Percentiles rank a stretch among this genome's conserved stretches.
These are phyloP conservation scores for Athelia psychrophila DNA, from an alignment of 1,284 basidiomycete genomes.

Conservation along the genomic window DNA sequence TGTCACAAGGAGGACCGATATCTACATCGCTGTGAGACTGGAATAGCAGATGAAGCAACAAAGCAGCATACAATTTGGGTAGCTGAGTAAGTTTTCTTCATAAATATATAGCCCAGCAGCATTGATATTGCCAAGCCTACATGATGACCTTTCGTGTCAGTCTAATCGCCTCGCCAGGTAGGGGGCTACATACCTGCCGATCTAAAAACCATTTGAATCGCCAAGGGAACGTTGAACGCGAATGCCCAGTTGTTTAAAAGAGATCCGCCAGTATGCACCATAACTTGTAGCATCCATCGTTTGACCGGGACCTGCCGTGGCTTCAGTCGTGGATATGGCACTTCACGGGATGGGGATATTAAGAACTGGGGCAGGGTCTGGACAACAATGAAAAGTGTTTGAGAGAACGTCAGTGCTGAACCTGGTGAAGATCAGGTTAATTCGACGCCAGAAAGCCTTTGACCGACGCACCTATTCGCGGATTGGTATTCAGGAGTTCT, in stretches of 20 bases:
- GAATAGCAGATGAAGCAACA: constrained; percentile 1
- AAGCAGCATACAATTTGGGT: constrained; percentile 69
- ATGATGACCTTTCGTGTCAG: not conserved
- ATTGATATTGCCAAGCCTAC: constrained; percentile 67
- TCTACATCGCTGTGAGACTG: constrained; percentile 28
- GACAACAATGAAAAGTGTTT: constrained; percentile 76
- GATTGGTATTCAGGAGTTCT: constrained; percentile 67
- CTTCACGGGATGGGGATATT: not conserved
- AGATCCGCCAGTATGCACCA: constrained; percentile 68
- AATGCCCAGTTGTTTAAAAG: constrained; percentile 87
- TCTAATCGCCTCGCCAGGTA: not conserved
- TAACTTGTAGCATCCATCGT: constrained; percentile 77
- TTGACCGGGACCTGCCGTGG: constrained; percentile 68
- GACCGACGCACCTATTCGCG: constrained; percentile 56
- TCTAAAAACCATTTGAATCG: constrained; percentile 86
- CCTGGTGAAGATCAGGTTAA: constrained; percentile 37
- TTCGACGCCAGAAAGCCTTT: not conserved
- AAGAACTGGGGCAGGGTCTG: constrained; percentile 61
- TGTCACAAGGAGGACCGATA: constrained; percentile 73
- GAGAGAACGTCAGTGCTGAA: constrained; percentile 82
- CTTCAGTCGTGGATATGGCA: constrained; percentile 46
- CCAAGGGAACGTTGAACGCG: constrained; percentile 75
- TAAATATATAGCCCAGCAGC: constrained; percentile 57
- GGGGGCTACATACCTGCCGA: constrained; percentile 65
- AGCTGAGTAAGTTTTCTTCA: constrained; percentile 56